These are phyloP conservation scores for Ceratocystis harringtonii DNA, from an alignment of 2,329 filamentous ascomycete species.

Conservation along the genomic window DNA sequence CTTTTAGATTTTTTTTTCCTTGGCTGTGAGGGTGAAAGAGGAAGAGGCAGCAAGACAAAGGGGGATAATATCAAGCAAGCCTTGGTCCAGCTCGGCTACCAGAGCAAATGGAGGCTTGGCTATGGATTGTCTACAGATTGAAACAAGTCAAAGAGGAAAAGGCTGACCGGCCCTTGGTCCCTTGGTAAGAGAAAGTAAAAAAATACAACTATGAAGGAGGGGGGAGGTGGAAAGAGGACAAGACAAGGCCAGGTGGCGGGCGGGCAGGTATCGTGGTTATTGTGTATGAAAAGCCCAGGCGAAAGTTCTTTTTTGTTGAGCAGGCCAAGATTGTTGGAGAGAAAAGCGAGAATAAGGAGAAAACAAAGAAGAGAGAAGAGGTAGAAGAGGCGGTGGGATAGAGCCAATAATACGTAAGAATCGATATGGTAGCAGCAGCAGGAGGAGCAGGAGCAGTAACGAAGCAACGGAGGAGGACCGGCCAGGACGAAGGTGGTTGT, in stretches of 20 bases:
- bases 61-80: neutral
- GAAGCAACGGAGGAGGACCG: neutral
- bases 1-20: neutral
- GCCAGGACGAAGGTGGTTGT: neutral
- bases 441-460: neutral
- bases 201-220: neutral
- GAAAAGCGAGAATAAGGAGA: neutral
- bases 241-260: neutral
- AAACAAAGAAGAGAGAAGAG: neutral
- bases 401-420: neutral
- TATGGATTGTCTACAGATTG: neutral
- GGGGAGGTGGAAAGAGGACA: neutral
- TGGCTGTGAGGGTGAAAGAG: constrained; percentile 5
- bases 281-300: neutral
- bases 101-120: neutral
- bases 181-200: no score
- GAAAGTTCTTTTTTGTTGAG: neutral
- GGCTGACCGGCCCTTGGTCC: neutral
- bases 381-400: neutral
- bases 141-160: neutral
- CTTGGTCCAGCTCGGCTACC: neutral
- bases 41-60: constrained; percentile 5
- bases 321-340: neutral
- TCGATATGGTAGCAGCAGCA: neutral
- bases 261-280: neutral